These are phyloP conservation scores for Calonectria hawksworthii DNA, from an alignment of 2,329 filamentous ascomycete genomes.

Conservation along the genomic window DNA sequence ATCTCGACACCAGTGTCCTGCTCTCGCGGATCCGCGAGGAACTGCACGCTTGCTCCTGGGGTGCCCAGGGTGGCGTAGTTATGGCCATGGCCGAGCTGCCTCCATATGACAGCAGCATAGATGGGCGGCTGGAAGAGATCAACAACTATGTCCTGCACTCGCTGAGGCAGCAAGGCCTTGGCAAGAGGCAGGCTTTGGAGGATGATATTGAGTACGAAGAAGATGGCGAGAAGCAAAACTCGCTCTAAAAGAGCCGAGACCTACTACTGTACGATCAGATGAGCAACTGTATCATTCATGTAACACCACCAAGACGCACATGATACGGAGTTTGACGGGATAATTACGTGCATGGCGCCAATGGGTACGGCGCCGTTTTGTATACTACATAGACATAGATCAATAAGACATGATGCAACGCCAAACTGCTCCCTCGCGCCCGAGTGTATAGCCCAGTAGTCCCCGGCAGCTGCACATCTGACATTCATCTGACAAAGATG, in stretches of 20 bases:
- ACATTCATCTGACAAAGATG: not conserved
- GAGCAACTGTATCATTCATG: conserved; percentile 19
- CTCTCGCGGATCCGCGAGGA: conserved; percentile 50
- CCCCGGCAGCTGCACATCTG: not conserved
- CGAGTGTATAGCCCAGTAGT: too few species aligned
- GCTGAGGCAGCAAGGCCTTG: conserved; percentile 18
- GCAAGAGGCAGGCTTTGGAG: not conserved
- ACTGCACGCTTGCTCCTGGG: conserved; percentile 52
- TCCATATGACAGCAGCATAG: conserved; percentile 49
- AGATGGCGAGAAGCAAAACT: not conserved
- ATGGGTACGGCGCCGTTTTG: not conserved
- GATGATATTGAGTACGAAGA: conserved; percentile 1
- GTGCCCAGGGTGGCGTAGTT: conserved; percentile 54
- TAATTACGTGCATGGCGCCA: not conserved
- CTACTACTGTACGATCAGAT: not conserved
- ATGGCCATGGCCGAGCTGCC: conserved; percentile 55
- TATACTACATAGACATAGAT: conserved; percentile 17
- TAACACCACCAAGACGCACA: conserved; percentile 9
- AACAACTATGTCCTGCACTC: conserved; percentile 18
- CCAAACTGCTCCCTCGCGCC: not conserved
- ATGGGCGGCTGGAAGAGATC: conserved; percentile 39
- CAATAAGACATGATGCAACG: not conserved
- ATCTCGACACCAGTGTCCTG: conserved; percentile 52
- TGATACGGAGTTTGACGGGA: conserved; percentile 11
- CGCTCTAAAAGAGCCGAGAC: not conserved